Conservation (phyloP, 2,329 filamentous ascomycete species). For the Pseudomassariella vexata region DNA sequence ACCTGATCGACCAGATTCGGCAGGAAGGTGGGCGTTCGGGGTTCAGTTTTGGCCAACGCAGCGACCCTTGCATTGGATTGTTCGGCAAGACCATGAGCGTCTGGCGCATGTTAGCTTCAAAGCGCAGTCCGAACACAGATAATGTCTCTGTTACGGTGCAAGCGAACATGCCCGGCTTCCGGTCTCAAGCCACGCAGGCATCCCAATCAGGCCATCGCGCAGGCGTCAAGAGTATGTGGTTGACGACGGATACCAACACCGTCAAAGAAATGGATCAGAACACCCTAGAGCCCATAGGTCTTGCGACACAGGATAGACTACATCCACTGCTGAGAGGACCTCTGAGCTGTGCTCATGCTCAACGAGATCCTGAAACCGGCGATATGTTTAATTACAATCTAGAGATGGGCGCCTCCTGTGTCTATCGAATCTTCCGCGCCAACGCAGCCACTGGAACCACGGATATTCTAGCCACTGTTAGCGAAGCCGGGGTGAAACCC, state of each 20-base stretch:
- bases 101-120: slow-evolving; percentile 33
- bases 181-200: slow-evolving; percentile 13
- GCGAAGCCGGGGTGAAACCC: slow-evolving; percentile 38
- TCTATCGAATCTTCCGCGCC: slow-evolving; percentile 65
- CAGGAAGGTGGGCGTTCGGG: slow-evolving; percentile 49
- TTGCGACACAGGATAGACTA: slow-evolving; percentile 53
- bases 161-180: slow-evolving; percentile 56
- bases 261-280: slow-evolving; percentile 61
- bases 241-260: slow-evolving; percentile 48
- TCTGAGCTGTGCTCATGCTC: slow-evolving; percentile 65
- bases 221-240: slow-evolving; percentile 43
- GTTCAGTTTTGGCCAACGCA: slow-evolving; percentile 64
- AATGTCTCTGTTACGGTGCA: slow-evolving; percentile 65
- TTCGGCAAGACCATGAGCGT: slow-evolving; percentile 66
- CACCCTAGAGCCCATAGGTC: slow-evolving; percentile 66
- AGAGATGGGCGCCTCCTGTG: slow-evolving; percentile 47
- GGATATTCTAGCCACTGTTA: slow-evolving; percentile 64
- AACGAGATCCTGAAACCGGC: slow-evolving; percentile 64
- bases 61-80: slow-evolving; percentile 68
- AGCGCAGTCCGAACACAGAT: slow-evolving; percentile 24
- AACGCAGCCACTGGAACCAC: slow-evolving; percentile 59
- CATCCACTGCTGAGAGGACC: slow-evolving; percentile 65
- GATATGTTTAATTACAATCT: slow-evolving; percentile 81
- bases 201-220: slow-evolving; percentile 27
- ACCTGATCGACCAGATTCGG: slow-evolving; percentile 54